These are phyloP conservation scores for Oldenlandia corymbosa DNA, from an alignment of 257 asterid species.

Conservation along the genomic window DNA sequence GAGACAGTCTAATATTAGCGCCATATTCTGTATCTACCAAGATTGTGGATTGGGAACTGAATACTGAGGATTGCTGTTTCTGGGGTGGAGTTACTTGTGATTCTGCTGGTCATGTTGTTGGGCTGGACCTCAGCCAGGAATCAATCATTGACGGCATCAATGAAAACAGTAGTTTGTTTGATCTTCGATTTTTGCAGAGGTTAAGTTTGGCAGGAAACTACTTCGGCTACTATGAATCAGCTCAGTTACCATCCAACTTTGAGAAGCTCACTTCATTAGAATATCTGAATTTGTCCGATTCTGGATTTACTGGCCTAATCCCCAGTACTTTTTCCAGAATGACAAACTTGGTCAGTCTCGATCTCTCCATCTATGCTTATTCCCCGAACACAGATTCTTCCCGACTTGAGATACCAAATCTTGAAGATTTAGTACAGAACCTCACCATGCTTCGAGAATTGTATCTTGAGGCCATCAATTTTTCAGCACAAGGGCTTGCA, in stretches of 20 bases:
- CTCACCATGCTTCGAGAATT: slow-evolving; percentile 29
- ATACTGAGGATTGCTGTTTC: slow-evolving; percentile 32
- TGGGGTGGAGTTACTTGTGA: slow-evolving; percentile 58
- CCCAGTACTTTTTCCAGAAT: neutral
- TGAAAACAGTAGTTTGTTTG: slow-evolving; percentile 20
- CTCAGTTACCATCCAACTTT: slow-evolving; percentile 11
- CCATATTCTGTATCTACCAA: slow-evolving; percentile 46
- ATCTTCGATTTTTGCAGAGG: slow-evolving; percentile 12
- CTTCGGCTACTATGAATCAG: neutral
- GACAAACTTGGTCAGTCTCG: slow-evolving; percentile 4
- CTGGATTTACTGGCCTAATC: slow-evolving; percentile 4
- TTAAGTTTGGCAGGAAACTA: slow-evolving; percentile 21
- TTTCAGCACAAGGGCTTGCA: slow-evolving; percentile 33
- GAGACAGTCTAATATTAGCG: slow-evolving; percentile 38
- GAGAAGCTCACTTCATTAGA: slow-evolving; percentile 7
- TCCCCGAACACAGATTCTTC: neutral
- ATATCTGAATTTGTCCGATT: neutral
- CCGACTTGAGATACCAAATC: slow-evolving; percentile 18
- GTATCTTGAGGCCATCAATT: slow-evolving; percentile 33
- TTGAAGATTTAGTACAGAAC: slow-evolving; percentile 22
- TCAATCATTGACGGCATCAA: slow-evolving; percentile 34
- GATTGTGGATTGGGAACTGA: slow-evolving; percentile 39
- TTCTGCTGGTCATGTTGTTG: slow-evolving; percentile 26
- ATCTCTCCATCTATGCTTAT: slow-evolving; percentile 1
- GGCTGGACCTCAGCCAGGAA: slow-evolving; percentile 46